Percentiles rank a stretch among this genome's conserved stretches.
Conservation (phyloP, 192 early-diverging fungal species). For the Podila minutissima region DNA sequence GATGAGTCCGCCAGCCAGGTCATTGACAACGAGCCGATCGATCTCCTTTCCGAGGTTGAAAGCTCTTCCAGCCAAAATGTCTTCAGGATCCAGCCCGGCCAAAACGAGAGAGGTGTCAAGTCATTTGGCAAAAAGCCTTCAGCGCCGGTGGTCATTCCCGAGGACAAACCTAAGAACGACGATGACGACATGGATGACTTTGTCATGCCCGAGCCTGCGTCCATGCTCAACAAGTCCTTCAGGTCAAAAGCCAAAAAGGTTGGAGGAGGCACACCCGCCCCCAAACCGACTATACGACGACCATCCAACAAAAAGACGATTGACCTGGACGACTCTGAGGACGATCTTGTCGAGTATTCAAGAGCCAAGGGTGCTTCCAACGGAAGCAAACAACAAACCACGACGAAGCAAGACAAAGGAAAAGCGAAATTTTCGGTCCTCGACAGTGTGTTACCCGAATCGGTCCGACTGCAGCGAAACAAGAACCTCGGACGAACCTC, state of each 20-base stretch:
- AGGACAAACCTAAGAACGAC: background rate
- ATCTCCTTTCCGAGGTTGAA: conserved; percentile 11
- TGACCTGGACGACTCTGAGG: conserved; percentile 28
- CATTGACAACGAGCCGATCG: background rate
- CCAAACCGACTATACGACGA: background rate
- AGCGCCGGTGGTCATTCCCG: background rate
- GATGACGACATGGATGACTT: conserved; percentile 40
- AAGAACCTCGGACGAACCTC: background rate
- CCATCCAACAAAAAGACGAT: conserved; percentile 2
- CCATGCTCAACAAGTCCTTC: conserved; percentile 26
- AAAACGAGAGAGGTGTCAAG: background rate
- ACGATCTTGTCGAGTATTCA: background rate
- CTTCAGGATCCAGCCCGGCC: conserved; percentile 33
- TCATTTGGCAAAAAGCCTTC: background rate
- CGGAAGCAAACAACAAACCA: background rate
- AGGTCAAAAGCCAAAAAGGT: conserved; percentile 3
- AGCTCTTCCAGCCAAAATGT: conserved; percentile 38
- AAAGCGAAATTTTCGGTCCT: background rate
- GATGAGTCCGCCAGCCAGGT: background rate
- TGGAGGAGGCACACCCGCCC: background rate
- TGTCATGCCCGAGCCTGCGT: conserved; percentile 28
- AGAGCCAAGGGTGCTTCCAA: background rate
- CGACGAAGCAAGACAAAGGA: background rate
- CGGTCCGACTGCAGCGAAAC: too few species aligned
- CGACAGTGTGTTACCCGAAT: background rate